Evolutionary conservation across 805 yeast species (phyloP), one percentile per base, ranked within the genome.

Genomic region (Sugiyamaella lignohabitans): DNA sequence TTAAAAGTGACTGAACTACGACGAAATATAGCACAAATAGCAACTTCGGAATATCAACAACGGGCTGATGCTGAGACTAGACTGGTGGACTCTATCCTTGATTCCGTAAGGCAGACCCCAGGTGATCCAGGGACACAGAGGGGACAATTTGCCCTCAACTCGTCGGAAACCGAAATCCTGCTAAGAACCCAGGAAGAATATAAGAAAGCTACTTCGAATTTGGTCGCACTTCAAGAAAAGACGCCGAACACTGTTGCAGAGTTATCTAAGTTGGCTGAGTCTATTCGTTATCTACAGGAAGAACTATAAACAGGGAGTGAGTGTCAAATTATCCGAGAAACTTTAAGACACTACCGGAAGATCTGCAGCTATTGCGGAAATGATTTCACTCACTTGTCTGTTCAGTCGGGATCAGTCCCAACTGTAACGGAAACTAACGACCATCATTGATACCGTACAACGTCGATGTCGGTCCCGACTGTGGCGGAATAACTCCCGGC

Each of bases 1-100:
- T 72, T 78, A 1, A 72, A 69, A 47, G 74, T 82, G 16, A 74
- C 86, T 0, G 67, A 69, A 19, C 61, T 81, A 45, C 66, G 93
- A 42, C 69, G 77, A 42, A 30, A 5, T 2, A 43, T 47, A 14
- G 63, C 63, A 5, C 56, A 56, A 22, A 62, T 65, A 20, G 51
- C 56, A 19, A 59, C 58, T 19, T 57, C 62, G 8, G 61, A 64
- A 23, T 66, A 67, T 18, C 66, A 64, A 3, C 68, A 68, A 10
- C 37, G 42, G 32, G 18, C 22, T 3, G 35, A 44, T 5, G 22
- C 11, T 8, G 23, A 34, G 10, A 18, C 30, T 8, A 14, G 11
- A 27, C 8, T 27, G 14, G 32, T 27, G 8, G 11, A 27, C 8
- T 8, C 8, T 8, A 8, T 27, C 8, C 14, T 27, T 8, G 32